phyloP scores from a whole-genome alignment of 139 green algal genomes.

The Pseudopediastrum boryanum region DNA sequence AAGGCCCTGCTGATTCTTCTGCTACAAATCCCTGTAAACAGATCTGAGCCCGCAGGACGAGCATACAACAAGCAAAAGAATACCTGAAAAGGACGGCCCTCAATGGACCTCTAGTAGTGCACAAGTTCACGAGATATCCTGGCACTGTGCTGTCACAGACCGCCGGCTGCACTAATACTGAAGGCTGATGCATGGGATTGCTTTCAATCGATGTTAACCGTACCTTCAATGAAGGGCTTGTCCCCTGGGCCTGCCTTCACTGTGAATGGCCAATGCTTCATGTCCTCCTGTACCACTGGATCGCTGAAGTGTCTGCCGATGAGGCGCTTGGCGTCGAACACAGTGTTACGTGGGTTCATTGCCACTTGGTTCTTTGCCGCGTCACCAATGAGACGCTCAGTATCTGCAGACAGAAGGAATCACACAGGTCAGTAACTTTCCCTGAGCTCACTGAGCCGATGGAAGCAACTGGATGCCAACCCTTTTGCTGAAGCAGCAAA shows the following conservation, averaged over 20 bases:
- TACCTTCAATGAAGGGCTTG: slow-evolving; percentile 88
- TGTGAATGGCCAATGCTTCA: slow-evolving; percentile 93
- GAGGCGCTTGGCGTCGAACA: slow-evolving; percentile 98
- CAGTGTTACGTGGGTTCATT: slow-evolving; percentile 47
- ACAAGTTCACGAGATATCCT: not conserved
- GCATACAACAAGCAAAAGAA: not conserved
- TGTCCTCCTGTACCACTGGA: slow-evolving; percentile 86
- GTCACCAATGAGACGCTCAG: slow-evolving; percentile 95
- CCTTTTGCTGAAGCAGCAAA: too few species aligned
- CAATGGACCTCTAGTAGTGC: too few species aligned
- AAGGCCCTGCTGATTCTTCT: not conserved
- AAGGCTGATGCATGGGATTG: not conserved
- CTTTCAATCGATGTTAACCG: not conserved
- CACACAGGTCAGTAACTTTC: too few species aligned
- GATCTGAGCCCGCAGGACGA: not conserved
- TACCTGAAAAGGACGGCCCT: not conserved
- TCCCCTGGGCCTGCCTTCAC: slow-evolving; percentile 72
- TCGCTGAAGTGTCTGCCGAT: slow-evolving; percentile 93
- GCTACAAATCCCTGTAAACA: not conserved
- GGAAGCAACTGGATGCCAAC: too few species aligned
- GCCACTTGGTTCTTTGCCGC: slow-evolving; percentile 96
- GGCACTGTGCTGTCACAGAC: not conserved
- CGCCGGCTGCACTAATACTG: not conserved
- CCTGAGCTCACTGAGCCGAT: too few species aligned
- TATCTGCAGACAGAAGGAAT: too few species aligned